Base-by-base conservation (phyloP, 805 yeast species). In the Kazachstania psychrophila region DNA sequence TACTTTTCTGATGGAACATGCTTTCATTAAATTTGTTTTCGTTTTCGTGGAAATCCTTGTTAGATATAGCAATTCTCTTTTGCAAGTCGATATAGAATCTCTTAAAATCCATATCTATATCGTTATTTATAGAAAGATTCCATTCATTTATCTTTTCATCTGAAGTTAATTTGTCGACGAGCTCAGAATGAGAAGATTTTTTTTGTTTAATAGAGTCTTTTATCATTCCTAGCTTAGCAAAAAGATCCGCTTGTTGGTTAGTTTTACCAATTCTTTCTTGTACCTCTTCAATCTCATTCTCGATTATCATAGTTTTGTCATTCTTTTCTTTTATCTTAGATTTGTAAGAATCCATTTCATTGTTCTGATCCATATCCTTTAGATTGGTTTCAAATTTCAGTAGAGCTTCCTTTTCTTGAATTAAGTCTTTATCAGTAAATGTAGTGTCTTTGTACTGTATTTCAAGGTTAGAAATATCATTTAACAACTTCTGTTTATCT, bases 181-280 rank as follows among this genome's bases (percentile, higher is more conserved):
- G 6, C 13, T 43, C 38, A 17, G 44, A 42, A 2, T 52, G 28
- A 13, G 48, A 33, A 2, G 34, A 33, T 5, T 38, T 22, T 31
- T 45, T 47, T 9, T 56, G 44, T 12, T 47, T 41, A 6, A 49
- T 17, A 1, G 49, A 39, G 11, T 42, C 39, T 40, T 49, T 58
- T 38, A 52, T 30, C 31, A 77, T 48, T 0, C 68, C 62, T 3
- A 75, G 48, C 43, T 72, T 75, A 0, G 85, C 79, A 42, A 72
- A 63, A 2, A 68, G 47, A 33, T 77, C 87, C 1, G 81, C 64
- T 48, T 74, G 79, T 46, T 70, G 68, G 46, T 73, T 78, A 3
- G 72, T 67, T 12, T 62, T 58, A 4, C 72, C 51, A 11, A 83
- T 62, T 15, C 73, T 68, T 13, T 65, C 65, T 38, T 71, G 70